Conservation (phyloP, 2,329 filamentous ascomycete species). For the Ceratocystis huliohia region DNA sequence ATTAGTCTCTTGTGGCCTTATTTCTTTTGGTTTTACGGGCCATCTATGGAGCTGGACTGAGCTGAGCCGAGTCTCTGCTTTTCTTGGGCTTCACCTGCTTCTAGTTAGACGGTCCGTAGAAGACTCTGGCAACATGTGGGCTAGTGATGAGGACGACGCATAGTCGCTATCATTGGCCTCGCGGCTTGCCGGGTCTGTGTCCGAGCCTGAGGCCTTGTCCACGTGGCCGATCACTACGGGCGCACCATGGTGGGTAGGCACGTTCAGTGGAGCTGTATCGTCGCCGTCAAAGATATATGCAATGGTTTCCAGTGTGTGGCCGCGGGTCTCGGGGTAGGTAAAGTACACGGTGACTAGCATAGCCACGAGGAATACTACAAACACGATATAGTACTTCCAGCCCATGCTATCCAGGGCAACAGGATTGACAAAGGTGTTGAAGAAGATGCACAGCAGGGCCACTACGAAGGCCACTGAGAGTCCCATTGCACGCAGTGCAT, state of each 20-base stretch:
- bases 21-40: not conserved
- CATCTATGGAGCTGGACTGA: not conserved
- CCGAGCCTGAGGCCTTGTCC: not conserved
- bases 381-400: slow-evolving; percentile 35
- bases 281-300: slow-evolving; percentile 21
- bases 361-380: slow-evolving; percentile 33
- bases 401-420: slow-evolving; percentile 31
- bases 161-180: not conserved
- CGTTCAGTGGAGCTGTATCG: not conserved
- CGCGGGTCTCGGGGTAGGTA: slow-evolving; percentile 74
- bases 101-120: not conserved
- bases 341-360: slow-evolving; percentile 52
- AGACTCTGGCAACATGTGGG: not conserved
- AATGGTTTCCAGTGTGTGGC: slow-evolving; percentile 23
- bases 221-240: not conserved
- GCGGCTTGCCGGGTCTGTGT: slow-evolving; percentile 1
- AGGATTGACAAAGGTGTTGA: slow-evolving; percentile 35
- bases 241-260: not conserved
- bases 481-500: slow-evolving; percentile 43
- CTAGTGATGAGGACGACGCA: not conserved
- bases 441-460: slow-evolving; percentile 33
- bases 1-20: not conserved
- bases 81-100: not conserved
- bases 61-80: not conserved
- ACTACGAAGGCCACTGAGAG: slow-evolving; percentile 46